These are phyloP conservation scores for Hyphodiscus sp. DNA, from an alignment of 2,329 filamentous ascomycete species.

Conservation along the genomic window DNA sequence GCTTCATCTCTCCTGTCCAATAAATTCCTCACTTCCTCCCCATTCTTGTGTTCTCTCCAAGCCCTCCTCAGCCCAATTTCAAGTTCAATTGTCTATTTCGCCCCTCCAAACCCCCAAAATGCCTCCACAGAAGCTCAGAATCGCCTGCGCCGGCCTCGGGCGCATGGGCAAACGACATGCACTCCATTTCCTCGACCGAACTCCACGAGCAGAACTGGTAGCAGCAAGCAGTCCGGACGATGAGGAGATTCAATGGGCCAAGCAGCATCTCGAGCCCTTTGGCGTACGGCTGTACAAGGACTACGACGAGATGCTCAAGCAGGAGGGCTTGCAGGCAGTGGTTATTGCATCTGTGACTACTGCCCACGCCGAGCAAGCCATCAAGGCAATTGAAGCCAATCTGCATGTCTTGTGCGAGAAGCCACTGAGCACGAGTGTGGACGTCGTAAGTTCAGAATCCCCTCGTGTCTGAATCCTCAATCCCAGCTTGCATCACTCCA, in stretches of 20 bases:
- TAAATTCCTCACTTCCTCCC: too few species aligned
- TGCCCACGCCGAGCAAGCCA: constrained; percentile 51
- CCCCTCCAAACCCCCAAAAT: constrained; percentile 5
- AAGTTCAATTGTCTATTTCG: too few species aligned
- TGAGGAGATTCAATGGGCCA: constrained; percentile 39
- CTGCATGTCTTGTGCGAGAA: constrained; percentile 56
- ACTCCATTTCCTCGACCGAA: constrained; percentile 39
- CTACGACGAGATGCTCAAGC: constrained; percentile 41
- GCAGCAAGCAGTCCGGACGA: constrained; percentile 42
- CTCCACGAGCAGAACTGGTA: constrained; percentile 42
- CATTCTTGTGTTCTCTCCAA: too few species aligned
- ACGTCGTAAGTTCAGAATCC: constrained; percentile 48
- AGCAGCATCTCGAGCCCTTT: constrained; percentile 36
- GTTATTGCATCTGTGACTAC: constrained; percentile 39
- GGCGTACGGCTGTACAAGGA: constrained; percentile 39
- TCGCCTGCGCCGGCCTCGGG: constrained; percentile 44
- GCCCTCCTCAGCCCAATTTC: too few species aligned
- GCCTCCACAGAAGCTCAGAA: constrained; percentile 30
- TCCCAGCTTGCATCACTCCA: too few species aligned
- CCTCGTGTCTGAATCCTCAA: too few species aligned
- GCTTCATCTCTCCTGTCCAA: too few species aligned
- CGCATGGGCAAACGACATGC: constrained; percentile 49
- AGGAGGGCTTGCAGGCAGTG: constrained; percentile 37
- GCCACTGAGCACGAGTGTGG: constrained; percentile 50
- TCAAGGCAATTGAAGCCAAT: constrained; percentile 46